Base-by-base conservation (phyloP, 2,329 filamentous ascomycete species). In the Fusarium sacchari region DNA sequence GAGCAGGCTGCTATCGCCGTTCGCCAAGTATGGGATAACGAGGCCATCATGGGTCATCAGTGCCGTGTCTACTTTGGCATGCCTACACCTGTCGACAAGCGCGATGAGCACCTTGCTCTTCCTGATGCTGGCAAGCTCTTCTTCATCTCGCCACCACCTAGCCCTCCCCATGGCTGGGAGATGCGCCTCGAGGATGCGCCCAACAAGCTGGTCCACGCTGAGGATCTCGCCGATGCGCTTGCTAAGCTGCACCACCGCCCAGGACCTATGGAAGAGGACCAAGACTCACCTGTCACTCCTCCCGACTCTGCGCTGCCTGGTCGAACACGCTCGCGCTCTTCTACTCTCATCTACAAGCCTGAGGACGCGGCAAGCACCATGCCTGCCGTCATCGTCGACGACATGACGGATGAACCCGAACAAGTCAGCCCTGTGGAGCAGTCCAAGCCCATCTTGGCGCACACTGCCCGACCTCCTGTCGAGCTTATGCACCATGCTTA, bases 1-100 rank as follows among this genome's bases (percentile, higher is more conserved):
- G 86, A 88, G 77, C 88, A 91, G 60, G 89, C 92, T 60, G 93
- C 94, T 64, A 90, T 94, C 76, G 85, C 86, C 63, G 92, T 96
- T 63, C 91, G 93, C 72, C 86, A 90, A 74, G 86, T 92, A 62
- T 93, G 94, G 83, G 93, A 96, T 78, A 91, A 92, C 77, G 92
- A 95, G 83, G 84, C 85, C 30, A 87, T 96, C 74, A 88, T 95
- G 83, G 93, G 93, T 77, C 87, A 91, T 81, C 86, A 87, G 61
- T 88, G 92, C 77, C 88, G 88, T 72, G 88, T 94, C 76, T 95
- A 92, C 84, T 93, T 91, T 76, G 91, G 91, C 76, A 87, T 90
- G 78, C 83, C 85, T 53, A 92, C 90, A 1, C 85, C 88, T n/a
- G 81, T 91, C 60, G 83, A 88, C 75, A 80, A 82, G 65, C 81